Base-by-base conservation (phyloP, 2,329 filamentous ascomycete genomes). In the Penicillium sp. region DNA sequence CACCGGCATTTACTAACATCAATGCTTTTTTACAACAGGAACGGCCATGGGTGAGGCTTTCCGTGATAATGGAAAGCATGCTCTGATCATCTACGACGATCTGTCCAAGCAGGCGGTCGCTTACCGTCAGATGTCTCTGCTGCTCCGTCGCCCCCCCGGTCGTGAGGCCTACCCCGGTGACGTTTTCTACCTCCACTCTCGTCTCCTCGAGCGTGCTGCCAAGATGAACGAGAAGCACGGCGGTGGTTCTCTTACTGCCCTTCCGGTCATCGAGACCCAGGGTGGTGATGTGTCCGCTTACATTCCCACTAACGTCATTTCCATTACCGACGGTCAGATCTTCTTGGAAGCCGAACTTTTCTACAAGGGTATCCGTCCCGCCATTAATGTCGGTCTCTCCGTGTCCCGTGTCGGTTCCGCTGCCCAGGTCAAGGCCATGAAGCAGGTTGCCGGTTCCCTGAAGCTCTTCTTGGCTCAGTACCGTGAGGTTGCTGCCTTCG, bases 401-500 rank as follows among this genome's bases (percentile, higher is more conserved):
- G 95, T 99, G 75, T 99, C 95, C 74, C 95, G 95, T 92, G 95
- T 99, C 90, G 95, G 95, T 82, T 99, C 95, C 78, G 92, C 95
- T 81, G 95, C 95, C 80, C 95, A 99, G 89, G 89, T 98, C 83
- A 99, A 98, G 92, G 93, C 95, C 85, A 99, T 99, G 95, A 99
- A 99, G 90, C 95, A 99, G 88, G 95, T 99, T 76, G 95, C 95
- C 78, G 95, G 95, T 89, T 98, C 94, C 73, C 88, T 99, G 79
- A 99, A 99, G 90, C 93, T 99, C 75, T 99, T 98, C 93, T 92
- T 99, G 91, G 95, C 95, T 76, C 95, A 99, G 87, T 99, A 99
- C 90, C 95, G 95, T 95, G 95, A 99, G 85, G 95, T 99, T 69
- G 95, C 95, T 77, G 95, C 95, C 75, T 99, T 99, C 85, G 94